Evolutionary conservation across 257 asterid species (phyloP), one percentile per base, ranked within the genome.

Genomic region (Rauvolfia tetraphylla): DNA sequence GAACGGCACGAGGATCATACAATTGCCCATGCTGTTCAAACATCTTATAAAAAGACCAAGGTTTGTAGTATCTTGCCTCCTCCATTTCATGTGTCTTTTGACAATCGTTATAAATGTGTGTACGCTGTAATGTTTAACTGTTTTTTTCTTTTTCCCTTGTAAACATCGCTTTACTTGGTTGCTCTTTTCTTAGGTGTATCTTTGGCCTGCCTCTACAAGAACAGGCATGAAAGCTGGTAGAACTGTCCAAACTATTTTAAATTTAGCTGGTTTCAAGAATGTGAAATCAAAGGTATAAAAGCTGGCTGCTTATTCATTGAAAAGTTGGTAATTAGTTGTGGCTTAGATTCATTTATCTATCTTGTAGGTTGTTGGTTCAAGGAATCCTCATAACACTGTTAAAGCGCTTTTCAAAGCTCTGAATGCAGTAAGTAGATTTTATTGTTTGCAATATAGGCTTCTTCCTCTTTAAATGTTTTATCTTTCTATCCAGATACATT

Each of bases 1-100:
- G 98, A 95, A 69, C 90, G 94, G 66, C 96, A 95, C 27, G 97
- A 95, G 87, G 93, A 86, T 51, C 98, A 95, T 82, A 95, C 98
- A 78, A 91, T 95, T 77, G 96, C 98, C 7, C 98, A 95, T 86
- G 97, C 98, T 69, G 85, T 94, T 83, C 97, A 89, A 87, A 89
- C 98, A 80, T 78, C 89, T 12, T 92, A 87, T 74, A 95, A 95
- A 82, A 92, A 89, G 81, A 92, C 98, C 56, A 92, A 95, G 98
- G 98, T 93, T 69, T 76, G 53, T 29, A 41, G 63, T 25, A 79
- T 62, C 33, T 46, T 79, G 44, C 42, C 62, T 36, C 27, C 11
- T 71, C 73, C 31, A 31, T 17, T 17, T 63, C 57, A 41, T 56
- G 5, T 17, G 29, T 29, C 23, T 27, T 49, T 27, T 2, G 18